Conservation (phyloP, 2,329 filamentous ascomycete species). For the Phyllosticta citriasiana region DNA sequence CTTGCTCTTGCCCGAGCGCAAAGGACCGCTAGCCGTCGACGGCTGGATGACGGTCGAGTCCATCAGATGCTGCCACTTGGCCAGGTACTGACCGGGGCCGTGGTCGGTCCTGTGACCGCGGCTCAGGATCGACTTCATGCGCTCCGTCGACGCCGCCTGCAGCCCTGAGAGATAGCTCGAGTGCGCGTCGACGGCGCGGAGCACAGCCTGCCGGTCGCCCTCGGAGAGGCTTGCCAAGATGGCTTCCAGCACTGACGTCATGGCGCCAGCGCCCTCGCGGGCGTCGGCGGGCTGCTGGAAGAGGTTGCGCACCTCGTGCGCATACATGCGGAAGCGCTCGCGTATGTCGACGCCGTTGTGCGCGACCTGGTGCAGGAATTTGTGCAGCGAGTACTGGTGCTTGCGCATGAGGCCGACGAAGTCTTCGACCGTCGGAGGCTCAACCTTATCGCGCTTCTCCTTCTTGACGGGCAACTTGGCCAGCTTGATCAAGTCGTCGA, state of each 20-base stretch:
- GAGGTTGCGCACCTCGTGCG: slow-evolving; percentile 45
- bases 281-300: slow-evolving; percentile 36
- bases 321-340: slow-evolving; percentile 51
- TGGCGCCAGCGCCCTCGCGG: slow-evolving; percentile 30
- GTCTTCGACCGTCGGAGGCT: slow-evolving; percentile 54
- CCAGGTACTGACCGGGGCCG: slow-evolving; percentile 59
- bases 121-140: slow-evolving; percentile 48
- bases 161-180: slow-evolving; percentile 49
- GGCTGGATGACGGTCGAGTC: slow-evolving; percentile 63
- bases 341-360: slow-evolving; percentile 58
- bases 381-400: slow-evolving; percentile 55
- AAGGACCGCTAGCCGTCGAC: slow-evolving; percentile 38
- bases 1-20: slow-evolving; percentile 34
- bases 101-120: slow-evolving; percentile 17
- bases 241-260: slow-evolving; percentile 31
- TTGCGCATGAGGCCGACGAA: slow-evolving; percentile 57
- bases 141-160: slow-evolving; percentile 41
- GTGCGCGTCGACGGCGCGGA: slow-evolving; percentile 49
- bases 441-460: slow-evolving; percentile 17
- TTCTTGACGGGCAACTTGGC: slow-evolving; percentile 29
- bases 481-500: slow-evolving; percentile 59
- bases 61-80: slow-evolving; percentile 61
- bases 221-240: slow-evolving; percentile 39
- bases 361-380: slow-evolving; percentile 60
- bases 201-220: slow-evolving; percentile 37